Base-by-base conservation (phyloP, 768 basidiomycete genomes). In the Chalciporus piperatus region DNA sequence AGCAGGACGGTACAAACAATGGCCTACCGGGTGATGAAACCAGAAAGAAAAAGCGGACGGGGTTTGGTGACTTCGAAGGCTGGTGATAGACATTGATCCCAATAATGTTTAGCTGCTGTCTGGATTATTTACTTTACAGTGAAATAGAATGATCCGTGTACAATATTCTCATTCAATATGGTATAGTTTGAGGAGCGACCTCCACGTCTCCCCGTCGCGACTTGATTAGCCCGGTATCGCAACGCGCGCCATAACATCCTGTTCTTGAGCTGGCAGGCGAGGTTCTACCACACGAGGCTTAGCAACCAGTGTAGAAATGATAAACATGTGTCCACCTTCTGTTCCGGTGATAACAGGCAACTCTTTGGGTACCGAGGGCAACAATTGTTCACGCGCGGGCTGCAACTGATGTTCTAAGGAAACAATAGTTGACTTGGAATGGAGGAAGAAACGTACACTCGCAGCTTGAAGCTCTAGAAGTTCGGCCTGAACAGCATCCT, bases 401-500 rank as follows among this genome's bases (percentile, higher is more conserved):
- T 67, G 57, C 40, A 67, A 48, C 76, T 77, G 58, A 45, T 51
- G 25, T 22, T 11, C 14, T 53, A 20, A 52, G 51, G 41, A 27
- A 23, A 27, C 17, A 33, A 45, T 32, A 27, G 6, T n/a, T 25
- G 12, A 16, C 27, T 4, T 13, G 48, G 20, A 30, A 45, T 32
- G 16, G 12, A 42, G 27, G 39, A 45, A 47, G 22, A 27, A 27
- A 27, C 27, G 71, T 45, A 89, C 86, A 50, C 78, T 70, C 58
- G 83, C 82, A 14, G 68, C 73, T 66, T 95, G 83, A 12, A 99
- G 70, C 45, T 77, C 75, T 23, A 70, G 73, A 23, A 99, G 74
- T 65, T 99, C 97, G 6, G 75, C 76, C 64, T 95, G 91, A 0
- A 99, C 96, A 14, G 85, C 87, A 38, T 97, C 95, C 65, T 99